A percentile compares a stretch with the other conserved stretches of the same genome.
Conservation (phyloP, 2,329 filamentous ascomycete species). For the Penicillium palitans region DNA sequence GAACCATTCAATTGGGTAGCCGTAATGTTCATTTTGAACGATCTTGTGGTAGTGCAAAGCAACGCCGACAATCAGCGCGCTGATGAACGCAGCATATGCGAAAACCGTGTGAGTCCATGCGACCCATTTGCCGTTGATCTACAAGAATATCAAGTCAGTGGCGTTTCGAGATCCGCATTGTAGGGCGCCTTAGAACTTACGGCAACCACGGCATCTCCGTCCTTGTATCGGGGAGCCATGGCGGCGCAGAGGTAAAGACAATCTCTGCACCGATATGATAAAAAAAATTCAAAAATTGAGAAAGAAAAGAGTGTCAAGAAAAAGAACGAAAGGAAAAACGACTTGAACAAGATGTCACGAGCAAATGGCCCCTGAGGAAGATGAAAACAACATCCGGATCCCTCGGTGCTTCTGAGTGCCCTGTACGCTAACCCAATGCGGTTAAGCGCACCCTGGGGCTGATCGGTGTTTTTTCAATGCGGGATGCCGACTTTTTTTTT, state of each 20-base stretch:
- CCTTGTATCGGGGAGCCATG: constrained; percentile 64
- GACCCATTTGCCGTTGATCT: constrained; percentile 85
- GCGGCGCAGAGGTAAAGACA: constrained; percentile 27
- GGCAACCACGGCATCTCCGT: constrained; percentile 62
- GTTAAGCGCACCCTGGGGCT: constrained; percentile 21
- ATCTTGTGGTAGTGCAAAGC: constrained; percentile 94
- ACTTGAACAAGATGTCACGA: constrained; percentile 19
- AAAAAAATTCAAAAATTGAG: constrained; percentile 13
- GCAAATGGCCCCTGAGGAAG: constrained; percentile 33
- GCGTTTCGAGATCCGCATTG: constrained; percentile 18
- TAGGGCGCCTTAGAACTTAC: constrained; percentile 44
- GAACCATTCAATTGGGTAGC: constrained; percentile 94
- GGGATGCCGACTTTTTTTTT: constrained; percentile 36
- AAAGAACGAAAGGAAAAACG: constrained; percentile 29
- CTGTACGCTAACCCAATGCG: constrained; percentile 18
- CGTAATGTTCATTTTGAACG: constrained; percentile 94
- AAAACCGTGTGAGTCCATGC: constrained; percentile 81
- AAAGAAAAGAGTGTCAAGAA: constrained; percentile 23
- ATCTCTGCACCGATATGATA: constrained; percentile 19
- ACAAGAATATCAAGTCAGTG: constrained; percentile 27
- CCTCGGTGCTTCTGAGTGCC: constrained; percentile 22
- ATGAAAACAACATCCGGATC: constrained; percentile 28
- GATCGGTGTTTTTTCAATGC: constrained; percentile 27
- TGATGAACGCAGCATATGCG: constrained; percentile 82
- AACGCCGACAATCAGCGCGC: constrained; percentile 77